Conservation (phyloP, 192 early-diverging fungal species). For the Paraglomus brasilianum region DNA sequence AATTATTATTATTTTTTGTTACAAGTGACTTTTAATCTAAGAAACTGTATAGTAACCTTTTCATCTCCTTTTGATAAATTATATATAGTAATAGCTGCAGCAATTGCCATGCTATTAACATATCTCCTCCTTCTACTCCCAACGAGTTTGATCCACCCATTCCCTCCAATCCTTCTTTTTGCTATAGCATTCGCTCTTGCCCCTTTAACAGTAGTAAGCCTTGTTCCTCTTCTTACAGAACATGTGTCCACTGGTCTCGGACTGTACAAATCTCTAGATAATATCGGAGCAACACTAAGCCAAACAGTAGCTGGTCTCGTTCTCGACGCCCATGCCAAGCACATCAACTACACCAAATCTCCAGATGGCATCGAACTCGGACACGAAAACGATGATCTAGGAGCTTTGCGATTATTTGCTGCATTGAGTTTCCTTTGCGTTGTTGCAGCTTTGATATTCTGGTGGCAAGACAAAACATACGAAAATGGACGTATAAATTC, state of each 20-base stretch:
- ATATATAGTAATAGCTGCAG: slow-evolving; percentile 9
- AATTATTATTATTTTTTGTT: slow-evolving; percentile 4
- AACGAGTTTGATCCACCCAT: slow-evolving; percentile 36
- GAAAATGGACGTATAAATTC: slow-evolving; percentile 14
- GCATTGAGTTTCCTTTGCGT: not conserved
- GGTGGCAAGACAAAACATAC: slow-evolving; percentile 27
- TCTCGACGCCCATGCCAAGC: slow-evolving; percentile 32
- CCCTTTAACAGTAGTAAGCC: slow-evolving; percentile 43
- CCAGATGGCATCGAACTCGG: slow-evolving; percentile 16
- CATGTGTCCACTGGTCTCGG: slow-evolving; percentile 47
- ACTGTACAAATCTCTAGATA: slow-evolving; percentile 42
- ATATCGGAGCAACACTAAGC: slow-evolving; percentile 45
- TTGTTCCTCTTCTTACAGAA: slow-evolving; percentile 42
- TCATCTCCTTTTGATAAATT: not conserved
- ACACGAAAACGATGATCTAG: slow-evolving; percentile 26
- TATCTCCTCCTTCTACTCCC: slow-evolving; percentile 17
- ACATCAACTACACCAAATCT: slow-evolving; percentile 1
- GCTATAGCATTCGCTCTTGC: slow-evolving; percentile 37
- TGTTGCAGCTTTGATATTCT: slow-evolving; percentile 8
- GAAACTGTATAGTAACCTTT: slow-evolving; percentile 30
- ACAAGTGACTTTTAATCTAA: no score
- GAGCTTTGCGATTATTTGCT: slow-evolving; percentile 19
- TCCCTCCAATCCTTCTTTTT: slow-evolving; percentile 44
- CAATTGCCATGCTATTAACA: not conserved
- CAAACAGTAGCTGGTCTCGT: slow-evolving; percentile 43